phyloP scores from a whole-genome alignment of 2,329 filamentous ascomycete genomes.

The Claviceps pusilla region DNA sequence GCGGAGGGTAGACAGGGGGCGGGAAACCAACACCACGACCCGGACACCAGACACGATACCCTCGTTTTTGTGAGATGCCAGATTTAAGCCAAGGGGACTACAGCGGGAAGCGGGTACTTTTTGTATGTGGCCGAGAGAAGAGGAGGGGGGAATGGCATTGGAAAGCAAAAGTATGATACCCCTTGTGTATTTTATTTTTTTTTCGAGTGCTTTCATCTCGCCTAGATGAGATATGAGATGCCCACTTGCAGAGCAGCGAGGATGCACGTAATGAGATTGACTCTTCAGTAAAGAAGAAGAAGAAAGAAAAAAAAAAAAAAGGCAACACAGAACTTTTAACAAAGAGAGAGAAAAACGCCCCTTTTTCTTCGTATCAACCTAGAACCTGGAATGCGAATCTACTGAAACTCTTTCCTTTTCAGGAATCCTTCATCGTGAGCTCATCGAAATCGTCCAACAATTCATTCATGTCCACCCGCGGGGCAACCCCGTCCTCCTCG shows the following conservation, averaged over 20 bases:
- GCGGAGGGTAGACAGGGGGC: not conserved
- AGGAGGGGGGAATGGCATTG: too few species aligned
- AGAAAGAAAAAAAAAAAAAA: too few species aligned
- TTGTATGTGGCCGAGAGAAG: not conserved
- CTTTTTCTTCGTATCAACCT: not conserved
- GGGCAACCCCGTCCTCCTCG: constrained; percentile 43
- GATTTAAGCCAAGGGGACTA: too few species aligned
- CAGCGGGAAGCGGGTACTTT: too few species aligned
- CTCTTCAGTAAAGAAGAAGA: too few species aligned
- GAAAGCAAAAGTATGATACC: not conserved
- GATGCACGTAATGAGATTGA: too few species aligned
- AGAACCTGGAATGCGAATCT: not conserved
- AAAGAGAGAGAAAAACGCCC: not conserved
- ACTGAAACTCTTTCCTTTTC: not conserved
- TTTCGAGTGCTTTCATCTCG: too few species aligned
- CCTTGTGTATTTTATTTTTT: too few species aligned
- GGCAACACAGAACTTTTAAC: not conserved
- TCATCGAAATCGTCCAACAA: constrained; percentile 89
- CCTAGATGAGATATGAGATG: not conserved
- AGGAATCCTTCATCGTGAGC: constrained; percentile 33
- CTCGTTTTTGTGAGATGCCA: constrained; percentile 19
- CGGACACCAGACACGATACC: constrained; percentile 20
- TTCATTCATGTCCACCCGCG: constrained; percentile 63
- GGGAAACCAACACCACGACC: not conserved
- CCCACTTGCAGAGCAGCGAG: not conserved